Base-by-base conservation (phyloP, 805 yeast species). In the Candida broadrunensis region DNA sequence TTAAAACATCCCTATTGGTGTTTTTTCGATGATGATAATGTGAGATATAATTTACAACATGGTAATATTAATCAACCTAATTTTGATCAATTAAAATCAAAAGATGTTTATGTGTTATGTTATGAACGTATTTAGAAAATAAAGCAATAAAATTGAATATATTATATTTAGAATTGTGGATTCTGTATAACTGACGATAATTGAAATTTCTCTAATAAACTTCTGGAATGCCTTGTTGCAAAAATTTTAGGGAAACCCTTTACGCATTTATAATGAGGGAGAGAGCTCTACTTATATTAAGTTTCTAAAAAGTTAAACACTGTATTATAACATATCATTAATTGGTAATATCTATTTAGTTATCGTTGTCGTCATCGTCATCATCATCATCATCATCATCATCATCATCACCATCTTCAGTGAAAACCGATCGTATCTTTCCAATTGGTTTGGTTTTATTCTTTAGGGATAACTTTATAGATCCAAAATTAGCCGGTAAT, bases 11-110 rank as follows among this genome's bases (percentile, higher is more conserved):
- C 81, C 25, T 67, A 68, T 49, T 85, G 93, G 93, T 80, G 83
- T 46, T 75, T 75, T 46, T 85, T 85, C 58, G 91, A 85, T 55
- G 95, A 85, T 59, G 91, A 85, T 37, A 66, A 63, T 33, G 76
- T 75, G 30, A 67, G 72, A 52, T 46, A 58, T 35, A 70, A 70
- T 46, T 52, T 70, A 17, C 52, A 63, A 6, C 83, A 78, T 49
- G 83, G 79, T 25, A 69, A 69, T 51, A 48, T 63, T 14, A 65
- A 66, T 30, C 65, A 61, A 15, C 58, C 55, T 3, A 58, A 61
- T 12, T 56, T 72, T 44, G 49, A 49, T 18, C 57, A 60, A 37
- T 46, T 62, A 38, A 74, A 75, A 27, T 75, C 83, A 31, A 69
- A 73, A 38, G 84, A 81, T 44, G 89, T 80, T 1, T 85, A 85